Conservation (phyloP, 148 eudicot genomes). For the Fagopyrum tataricum region DNA sequence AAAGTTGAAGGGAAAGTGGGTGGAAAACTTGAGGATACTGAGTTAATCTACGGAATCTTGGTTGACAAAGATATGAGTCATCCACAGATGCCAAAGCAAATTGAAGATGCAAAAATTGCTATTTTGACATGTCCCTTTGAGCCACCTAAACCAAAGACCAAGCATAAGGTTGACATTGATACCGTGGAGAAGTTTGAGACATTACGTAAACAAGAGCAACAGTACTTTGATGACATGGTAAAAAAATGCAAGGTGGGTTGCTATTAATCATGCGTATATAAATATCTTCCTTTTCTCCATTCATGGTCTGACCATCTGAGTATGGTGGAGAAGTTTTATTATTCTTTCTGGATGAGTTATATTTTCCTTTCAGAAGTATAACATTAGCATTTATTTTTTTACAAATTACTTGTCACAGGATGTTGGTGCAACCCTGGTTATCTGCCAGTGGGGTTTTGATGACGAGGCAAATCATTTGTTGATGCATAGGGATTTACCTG, state of each 20-base stretch:
- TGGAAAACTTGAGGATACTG: constrained; percentile 95
- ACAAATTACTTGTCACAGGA: constrained; percentile 39
- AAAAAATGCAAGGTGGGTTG: constrained; percentile 76
- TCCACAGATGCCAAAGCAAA: constrained; percentile 96
- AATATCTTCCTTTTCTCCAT: background rate
- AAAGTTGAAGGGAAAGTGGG: constrained; percentile 98
- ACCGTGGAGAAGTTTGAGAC: constrained; percentile 93
- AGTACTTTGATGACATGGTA: constrained; percentile 96
- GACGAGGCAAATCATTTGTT: constrained; percentile 94
- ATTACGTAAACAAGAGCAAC: constrained; percentile 77
- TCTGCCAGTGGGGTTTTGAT: constrained; percentile 98
- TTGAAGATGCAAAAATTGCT: constrained; percentile 82
- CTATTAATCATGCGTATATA: background rate
- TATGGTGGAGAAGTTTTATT: background rate
- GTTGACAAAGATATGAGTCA: constrained; percentile 99
- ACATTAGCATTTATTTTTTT: background rate
- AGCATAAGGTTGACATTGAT: constrained; percentile 99
- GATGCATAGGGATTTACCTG: constrained; percentile 92
- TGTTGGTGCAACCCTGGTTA: constrained; percentile 95
- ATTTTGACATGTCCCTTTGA: constrained; percentile 96
- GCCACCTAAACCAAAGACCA: constrained; percentile 99
- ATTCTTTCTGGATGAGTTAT: background rate
- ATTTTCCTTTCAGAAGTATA: background rate
- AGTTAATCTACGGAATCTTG: constrained; percentile 84
- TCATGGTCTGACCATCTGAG: background rate